These are phyloP conservation scores for Boletus huronensis DNA, from an alignment of 768 basidiomycete genomes.

Conservation along the genomic window DNA sequence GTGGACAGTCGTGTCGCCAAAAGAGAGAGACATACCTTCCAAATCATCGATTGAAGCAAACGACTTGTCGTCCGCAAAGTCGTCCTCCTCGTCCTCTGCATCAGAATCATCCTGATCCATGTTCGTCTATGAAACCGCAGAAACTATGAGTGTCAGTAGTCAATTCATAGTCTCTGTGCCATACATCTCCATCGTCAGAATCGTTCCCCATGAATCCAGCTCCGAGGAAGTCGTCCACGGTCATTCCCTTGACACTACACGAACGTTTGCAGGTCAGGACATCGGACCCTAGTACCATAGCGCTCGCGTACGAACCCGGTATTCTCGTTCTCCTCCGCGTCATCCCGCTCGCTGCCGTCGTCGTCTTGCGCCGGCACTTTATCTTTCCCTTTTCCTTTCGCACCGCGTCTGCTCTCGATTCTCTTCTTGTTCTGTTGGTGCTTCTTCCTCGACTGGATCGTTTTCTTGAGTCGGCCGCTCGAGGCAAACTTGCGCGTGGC, in stretches of 20 bases:
- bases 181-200: constrained; percentile 43
- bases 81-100: constrained; percentile 44
- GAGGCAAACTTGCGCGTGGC: constrained; percentile 84
- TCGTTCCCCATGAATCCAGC: constrained; percentile 70
- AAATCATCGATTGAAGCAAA: constrained; percentile 79
- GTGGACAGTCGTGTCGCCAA: not conserved
- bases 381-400: constrained; percentile 33
- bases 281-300: not conserved
- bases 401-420: constrained; percentile 55
- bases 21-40: constrained; percentile 49
- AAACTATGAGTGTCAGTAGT: constrained; percentile 1
- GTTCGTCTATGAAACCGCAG: constrained; percentile 18
- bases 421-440: constrained; percentile 74
- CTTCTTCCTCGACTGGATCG: constrained; percentile 80
- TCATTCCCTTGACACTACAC: constrained; percentile 44
- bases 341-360: constrained; percentile 28
- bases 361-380: constrained; percentile 27
- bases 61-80: constrained; percentile 53
- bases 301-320: constrained; percentile 9
- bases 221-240: constrained; percentile 73
- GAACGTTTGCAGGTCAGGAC: not conserved
- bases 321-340: constrained; percentile 14
- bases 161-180: constrained; percentile 9
- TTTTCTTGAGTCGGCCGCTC: constrained; percentile 84
- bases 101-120: constrained; percentile 27